A percentile compares a stretch with the other conserved stretches of the same genome.
Evolutionary conservation across 495 filamentous ascomycete species (phyloP).

Genomic region (Parathielavia appendiculata): DNA sequence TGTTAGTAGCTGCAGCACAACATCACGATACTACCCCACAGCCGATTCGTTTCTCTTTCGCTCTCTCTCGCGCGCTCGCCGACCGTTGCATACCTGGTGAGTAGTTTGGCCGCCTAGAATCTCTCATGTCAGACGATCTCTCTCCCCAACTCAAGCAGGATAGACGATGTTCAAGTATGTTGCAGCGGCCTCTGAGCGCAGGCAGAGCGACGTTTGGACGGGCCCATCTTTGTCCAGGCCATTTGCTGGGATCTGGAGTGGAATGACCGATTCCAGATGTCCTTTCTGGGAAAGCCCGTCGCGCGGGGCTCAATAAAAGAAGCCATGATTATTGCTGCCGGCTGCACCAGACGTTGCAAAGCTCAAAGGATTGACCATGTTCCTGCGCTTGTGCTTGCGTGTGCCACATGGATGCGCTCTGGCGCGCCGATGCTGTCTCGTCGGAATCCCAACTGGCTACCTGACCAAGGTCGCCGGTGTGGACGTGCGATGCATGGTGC

Average conservation of each 20-base stretch:
- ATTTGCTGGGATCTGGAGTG: background rate
- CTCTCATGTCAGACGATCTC: constrained; percentile 42
- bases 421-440: background rate
- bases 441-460: constrained; percentile 1
- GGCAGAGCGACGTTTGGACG: background rate
- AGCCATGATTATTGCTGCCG: background rate
- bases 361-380: background rate
- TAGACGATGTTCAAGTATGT: constrained; percentile 13
- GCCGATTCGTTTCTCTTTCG: background rate
- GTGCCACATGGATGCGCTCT: background rate
- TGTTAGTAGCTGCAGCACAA: constrained; percentile 23
- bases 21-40: constrained; percentile 19
- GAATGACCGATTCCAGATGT: background rate
- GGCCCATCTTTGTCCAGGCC: background rate
- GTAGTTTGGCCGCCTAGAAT: constrained; percentile 45
- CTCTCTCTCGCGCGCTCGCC: constrained; percentile 20
- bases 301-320: background rate
- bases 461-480: background rate
- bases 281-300: background rate
- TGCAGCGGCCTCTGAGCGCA: constrained; percentile 9
- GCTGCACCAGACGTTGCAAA: constrained; percentile 4
- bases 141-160: constrained; percentile 29
- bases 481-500: constrained; percentile 5
- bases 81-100: constrained; percentile 44
- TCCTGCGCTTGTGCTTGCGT: constrained; percentile 2